Evolutionary conservation across 169 alveolate genomes (phyloP).

Genomic region (Cryptosporidium ubiquitum): DNA sequence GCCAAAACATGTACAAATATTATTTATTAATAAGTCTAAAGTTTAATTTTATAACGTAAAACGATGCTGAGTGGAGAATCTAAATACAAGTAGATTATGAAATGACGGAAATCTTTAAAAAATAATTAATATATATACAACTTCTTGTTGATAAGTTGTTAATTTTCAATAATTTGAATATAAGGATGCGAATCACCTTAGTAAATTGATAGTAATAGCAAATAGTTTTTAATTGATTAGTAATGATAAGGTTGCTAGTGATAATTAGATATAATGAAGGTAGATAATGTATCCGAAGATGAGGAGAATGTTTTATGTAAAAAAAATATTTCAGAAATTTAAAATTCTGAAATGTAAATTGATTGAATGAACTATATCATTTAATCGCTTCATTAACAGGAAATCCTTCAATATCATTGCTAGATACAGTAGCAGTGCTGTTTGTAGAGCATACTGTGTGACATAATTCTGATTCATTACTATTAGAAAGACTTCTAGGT

Average conservation of each 20-base stretch:
- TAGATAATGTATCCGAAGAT: neutral
- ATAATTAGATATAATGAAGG: neutral
- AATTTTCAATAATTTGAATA: neutral
- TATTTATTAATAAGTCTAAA: no score
- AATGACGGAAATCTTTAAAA: neutral
- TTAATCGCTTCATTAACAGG: slow-evolving; percentile 9
- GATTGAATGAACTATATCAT: neutral
- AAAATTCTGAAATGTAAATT: neutral
- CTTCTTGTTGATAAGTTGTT: no score
- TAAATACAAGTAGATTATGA: no score
- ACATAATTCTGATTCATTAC: neutral
- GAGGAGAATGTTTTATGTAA: no score
- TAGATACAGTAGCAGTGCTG: slow-evolving; percentile 44
- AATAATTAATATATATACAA: no score
- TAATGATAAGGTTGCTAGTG: neutral
- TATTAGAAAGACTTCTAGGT: neutral
- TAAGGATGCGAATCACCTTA: neutral
- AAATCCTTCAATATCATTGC: slow-evolving; percentile 17
- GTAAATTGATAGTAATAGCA: neutral
- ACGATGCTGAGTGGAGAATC: neutral
- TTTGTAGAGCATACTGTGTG: slow-evolving; percentile 39
- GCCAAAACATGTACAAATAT: neutral
- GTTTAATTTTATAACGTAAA: no score
- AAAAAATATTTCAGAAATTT: neutral
- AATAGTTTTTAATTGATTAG: neutral